phyloP scores from a whole-genome alignment of 1,284 basidiomycete species.

The Ustilago shanxiensis region DNA sequence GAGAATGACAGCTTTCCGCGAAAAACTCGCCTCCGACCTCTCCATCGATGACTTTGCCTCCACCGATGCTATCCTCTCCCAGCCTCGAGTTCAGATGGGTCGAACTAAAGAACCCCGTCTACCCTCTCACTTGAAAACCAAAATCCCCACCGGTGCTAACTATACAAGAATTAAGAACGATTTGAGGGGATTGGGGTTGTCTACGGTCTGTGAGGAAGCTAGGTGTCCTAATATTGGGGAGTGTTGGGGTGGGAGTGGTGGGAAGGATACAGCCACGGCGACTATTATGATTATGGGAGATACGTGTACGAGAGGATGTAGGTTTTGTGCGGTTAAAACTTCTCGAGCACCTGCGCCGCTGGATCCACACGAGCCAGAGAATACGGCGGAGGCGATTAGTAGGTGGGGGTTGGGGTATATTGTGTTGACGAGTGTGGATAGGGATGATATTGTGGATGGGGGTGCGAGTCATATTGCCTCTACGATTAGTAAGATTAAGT shows the following conservation, averaged over 20 bases:
- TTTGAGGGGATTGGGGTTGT: constrained; percentile 87
- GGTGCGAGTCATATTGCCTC: constrained; percentile 93
- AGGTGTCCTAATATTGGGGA: constrained; percentile 99
- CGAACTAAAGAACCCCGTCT: constrained; percentile 74
- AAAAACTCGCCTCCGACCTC: constrained; percentile 55
- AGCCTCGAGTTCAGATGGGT: constrained; percentile 56
- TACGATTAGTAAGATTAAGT: constrained; percentile 93
- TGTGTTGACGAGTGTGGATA: constrained; percentile 94
- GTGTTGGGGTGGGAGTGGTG: constrained; percentile 90
- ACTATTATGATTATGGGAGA: constrained; percentile 99
- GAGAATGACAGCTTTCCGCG: constrained; percentile 54
- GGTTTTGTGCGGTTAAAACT: constrained; percentile 98
- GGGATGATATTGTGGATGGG: constrained; percentile 93
- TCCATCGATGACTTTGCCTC: constrained; percentile 62
- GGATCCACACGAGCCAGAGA: constrained; percentile 96
- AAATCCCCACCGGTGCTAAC: constrained; percentile 82
- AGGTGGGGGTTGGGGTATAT: constrained; percentile 99
- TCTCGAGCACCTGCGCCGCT: constrained; percentile 87
- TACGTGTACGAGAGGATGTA: constrained; percentile 96
- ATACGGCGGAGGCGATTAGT: constrained; percentile 97
- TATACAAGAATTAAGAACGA: constrained; percentile 96
- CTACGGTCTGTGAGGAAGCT: constrained; percentile 99
- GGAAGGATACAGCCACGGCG: constrained; percentile 82
- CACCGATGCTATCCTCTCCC: constrained; percentile 34
- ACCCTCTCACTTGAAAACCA: constrained; percentile 90